These are phyloP conservation scores for Arachnopeziza araneosa DNA, from an alignment of 2,329 filamentous ascomycete species.

Conservation along the genomic window DNA sequence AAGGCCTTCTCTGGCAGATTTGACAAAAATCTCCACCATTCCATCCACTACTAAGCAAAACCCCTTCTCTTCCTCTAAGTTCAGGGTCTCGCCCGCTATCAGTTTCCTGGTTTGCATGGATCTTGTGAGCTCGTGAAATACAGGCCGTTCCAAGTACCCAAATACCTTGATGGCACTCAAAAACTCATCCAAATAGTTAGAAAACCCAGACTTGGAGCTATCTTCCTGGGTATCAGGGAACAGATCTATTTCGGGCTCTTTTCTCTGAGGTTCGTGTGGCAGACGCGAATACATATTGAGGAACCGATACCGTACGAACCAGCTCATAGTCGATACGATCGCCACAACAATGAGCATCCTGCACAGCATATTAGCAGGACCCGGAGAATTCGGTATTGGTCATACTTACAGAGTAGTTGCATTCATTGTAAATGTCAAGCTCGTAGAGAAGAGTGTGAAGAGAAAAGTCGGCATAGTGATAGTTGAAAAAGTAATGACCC, in stretches of 20 bases:
- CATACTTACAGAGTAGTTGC: constrained; percentile 78
- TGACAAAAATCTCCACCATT: constrained; percentile 95
- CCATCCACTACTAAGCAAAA: constrained; percentile 98
- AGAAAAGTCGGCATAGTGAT: constrained; percentile 86
- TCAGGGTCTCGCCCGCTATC: constrained; percentile 90
- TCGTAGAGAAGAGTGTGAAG: constrained; percentile 86
- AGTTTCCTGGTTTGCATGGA: constrained; percentile 98
- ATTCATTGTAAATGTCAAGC: constrained; percentile 96
- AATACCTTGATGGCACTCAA: constrained; percentile 98
- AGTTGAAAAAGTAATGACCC: constrained; percentile 76
- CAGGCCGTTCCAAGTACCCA: constrained; percentile 89
- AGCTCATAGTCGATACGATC: constrained; percentile 79
- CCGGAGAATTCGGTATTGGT: background rate
- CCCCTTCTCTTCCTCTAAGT: constrained; percentile 94
- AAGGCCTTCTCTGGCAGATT: constrained; percentile 61
- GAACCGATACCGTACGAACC: constrained; percentile 92
- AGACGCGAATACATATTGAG: constrained; percentile 95
- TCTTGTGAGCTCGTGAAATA: constrained; percentile 94
- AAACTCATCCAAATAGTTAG: constrained; percentile 98
- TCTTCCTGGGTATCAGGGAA: constrained; percentile 91
- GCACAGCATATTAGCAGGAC: background rate
- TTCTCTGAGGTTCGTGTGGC: constrained; percentile 89
- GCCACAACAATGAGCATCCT: constrained; percentile 72
- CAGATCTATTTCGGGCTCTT: constrained; percentile 90
- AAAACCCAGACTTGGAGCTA: constrained; percentile 81